Base-by-base conservation (phyloP, 306 rosid genomes). In the Quercus engelmannii region DNA sequence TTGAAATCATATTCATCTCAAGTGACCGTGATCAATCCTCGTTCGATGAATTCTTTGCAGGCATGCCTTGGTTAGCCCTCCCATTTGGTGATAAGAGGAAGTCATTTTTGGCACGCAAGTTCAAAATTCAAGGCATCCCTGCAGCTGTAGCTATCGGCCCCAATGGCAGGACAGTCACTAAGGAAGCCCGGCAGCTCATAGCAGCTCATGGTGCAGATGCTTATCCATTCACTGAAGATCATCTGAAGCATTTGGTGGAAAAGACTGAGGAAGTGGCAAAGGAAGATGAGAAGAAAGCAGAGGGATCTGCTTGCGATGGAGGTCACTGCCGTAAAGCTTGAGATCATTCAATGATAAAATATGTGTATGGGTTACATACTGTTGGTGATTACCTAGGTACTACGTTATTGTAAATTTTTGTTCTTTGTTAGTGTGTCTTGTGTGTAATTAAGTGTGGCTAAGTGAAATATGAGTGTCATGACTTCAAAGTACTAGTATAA, bases 41-140 rank as follows among this genome's bases (percentile, higher is more conserved):
- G n/a, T 86, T 86, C 11, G 61, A 83, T 21, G 70, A 76, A 4
- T 76, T 75, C 72, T 87, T 84, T 52, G 74, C 71, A 4, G 41
- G 46, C 59, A 87, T 87, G 90, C 88, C 90, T 12, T 87, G 90
- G 90, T 69, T 87, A 43, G 88, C 90, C 74, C 54, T 87, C 30
- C 90, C 90, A n/a, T 82, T 87, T 62, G 86, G 78, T 26, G 90
- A 87, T 59, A 76, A 57, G 10, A 84, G 90, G 84, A 79, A 84
- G 67, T 38, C 54, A 49, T 68, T 46, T 14, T 49, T 87, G 33
- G 17, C 63, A 3, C 84, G 76, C 38, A 84, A 33, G 49, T 84
- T 87, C 84, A 84, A 84, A 80, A 74, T 84, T 77, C 85, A 76
- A 73, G 75, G 80, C 69, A 84, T 84, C 25, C 90, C 88, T 2